Conservation (phyloP, 768 basidiomycete genomes). For the Trametes cinnabarina region DNA sequence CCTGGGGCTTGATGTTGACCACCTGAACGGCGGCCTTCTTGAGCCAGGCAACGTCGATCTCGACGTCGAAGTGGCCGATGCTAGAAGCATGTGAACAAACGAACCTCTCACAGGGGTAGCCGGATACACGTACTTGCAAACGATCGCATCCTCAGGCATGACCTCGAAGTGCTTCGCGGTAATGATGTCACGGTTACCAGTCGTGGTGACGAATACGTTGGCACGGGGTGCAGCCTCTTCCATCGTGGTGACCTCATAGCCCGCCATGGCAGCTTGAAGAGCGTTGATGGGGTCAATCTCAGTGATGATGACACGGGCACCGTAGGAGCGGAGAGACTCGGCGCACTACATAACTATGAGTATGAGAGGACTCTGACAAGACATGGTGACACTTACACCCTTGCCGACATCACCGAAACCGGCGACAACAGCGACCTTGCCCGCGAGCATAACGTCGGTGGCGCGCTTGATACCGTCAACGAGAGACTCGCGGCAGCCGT, state of each 20-base stretch:
- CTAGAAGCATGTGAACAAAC: conserved; percentile 35
- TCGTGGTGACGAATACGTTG: conserved; percentile 97
- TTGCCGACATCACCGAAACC: conserved; percentile 99
- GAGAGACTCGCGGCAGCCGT: conserved; percentile 98
- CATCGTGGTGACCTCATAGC: conserved; percentile 98
- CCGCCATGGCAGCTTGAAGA: conserved; percentile 99
- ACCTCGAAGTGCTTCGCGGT: conserved; percentile 83
- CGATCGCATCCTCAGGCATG: conserved; percentile 99
- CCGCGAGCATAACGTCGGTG: conserved; percentile 99
- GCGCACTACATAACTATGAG: conserved; percentile 66
- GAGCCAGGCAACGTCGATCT: conserved; percentile 98
- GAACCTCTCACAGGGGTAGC: background rate
- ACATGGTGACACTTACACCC: conserved; percentile 63
- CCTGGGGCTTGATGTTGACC: conserved; percentile 97
- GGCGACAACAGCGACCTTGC: conserved; percentile 98
- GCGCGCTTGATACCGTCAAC: conserved; percentile 99
- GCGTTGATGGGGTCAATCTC: conserved; percentile 99
- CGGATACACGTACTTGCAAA: conserved; percentile 74
- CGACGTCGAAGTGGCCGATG: conserved; percentile 84
- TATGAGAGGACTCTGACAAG: background rate
- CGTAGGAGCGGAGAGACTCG: conserved; percentile 95
- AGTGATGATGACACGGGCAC: conserved; percentile 92
- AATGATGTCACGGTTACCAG: conserved; percentile 98
- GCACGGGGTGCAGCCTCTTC: conserved; percentile 88
- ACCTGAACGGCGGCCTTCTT: conserved; percentile 84